These are phyloP conservation scores for Plantago major DNA, from an alignment of 257 asterid genomes.

Conservation along the genomic window DNA sequence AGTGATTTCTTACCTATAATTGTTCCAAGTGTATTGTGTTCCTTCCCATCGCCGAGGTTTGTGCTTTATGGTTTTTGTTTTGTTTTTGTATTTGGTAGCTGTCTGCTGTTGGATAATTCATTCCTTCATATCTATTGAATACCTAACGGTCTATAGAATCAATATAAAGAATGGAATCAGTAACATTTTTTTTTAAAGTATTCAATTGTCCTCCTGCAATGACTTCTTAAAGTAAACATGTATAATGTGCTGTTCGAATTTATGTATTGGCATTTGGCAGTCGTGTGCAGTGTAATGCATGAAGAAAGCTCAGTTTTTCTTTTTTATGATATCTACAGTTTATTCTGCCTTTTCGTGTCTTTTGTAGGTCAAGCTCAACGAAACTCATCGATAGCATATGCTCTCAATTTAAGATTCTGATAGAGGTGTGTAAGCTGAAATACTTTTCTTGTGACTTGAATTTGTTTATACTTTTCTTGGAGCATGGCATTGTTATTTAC, in stretches of 20 bases:
- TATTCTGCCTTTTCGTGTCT: slow-evolving; percentile 15
- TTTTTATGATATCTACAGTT: slow-evolving; percentile 8
- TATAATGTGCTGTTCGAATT: too few species aligned
- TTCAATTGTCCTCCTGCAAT: slow-evolving; percentile 3
- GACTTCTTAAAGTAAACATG: slow-evolving; percentile 9
- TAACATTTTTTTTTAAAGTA: too few species aligned
- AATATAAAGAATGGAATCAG: too few species aligned
- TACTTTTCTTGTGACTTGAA: slow-evolving; percentile 6
- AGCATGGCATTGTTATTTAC: background rate
- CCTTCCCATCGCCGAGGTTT: background rate
- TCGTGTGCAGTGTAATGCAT: background rate
- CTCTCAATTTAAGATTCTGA: slow-evolving; percentile 52
- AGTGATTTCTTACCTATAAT: background rate
- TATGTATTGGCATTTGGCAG: too few species aligned
- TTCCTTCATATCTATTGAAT: too few species aligned
- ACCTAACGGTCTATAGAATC: too few species aligned
- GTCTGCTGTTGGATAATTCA: too few species aligned
- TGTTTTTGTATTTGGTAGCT: too few species aligned
- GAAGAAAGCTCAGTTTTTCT: slow-evolving; percentile 3
- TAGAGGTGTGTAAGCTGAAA: slow-evolving; percentile 52
- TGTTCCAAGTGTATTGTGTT: background rate
- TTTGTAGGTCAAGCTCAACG: slow-evolving; percentile 67
- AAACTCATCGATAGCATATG: slow-evolving; percentile 61
- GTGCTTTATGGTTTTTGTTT: background rate
- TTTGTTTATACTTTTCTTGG: slow-evolving; percentile 4